phyloP scores from a whole-genome alignment of 2,329 filamentous ascomycete genomes.

The Acarospora socialis region DNA sequence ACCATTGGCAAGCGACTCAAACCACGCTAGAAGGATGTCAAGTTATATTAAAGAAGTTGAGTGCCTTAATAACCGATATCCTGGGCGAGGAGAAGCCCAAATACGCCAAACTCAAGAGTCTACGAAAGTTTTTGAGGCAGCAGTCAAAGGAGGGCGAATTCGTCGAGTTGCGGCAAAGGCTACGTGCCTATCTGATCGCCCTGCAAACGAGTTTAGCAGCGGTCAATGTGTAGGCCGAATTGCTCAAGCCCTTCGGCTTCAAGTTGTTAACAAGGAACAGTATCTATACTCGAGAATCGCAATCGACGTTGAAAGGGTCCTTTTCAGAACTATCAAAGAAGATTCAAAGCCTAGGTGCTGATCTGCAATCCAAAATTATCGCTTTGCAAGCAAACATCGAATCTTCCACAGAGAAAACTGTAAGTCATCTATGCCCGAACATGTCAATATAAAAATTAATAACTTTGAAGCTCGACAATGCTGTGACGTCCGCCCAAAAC shows the following conservation, averaged over 20 bases:
- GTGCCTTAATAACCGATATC: slow-evolving; percentile 1
- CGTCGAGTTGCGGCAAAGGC: background rate
- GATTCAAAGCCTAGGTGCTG: background rate
- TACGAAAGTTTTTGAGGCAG: slow-evolving; percentile 5
- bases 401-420: no score
- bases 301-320: background rate
- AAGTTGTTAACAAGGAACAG: no score
- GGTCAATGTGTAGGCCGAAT: slow-evolving; percentile 1
- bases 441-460: no score
- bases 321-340: background rate
- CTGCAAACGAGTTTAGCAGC: slow-evolving; percentile 2
- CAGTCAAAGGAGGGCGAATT: slow-evolving; percentile 6
- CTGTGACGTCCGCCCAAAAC: slow-evolving; percentile 1
- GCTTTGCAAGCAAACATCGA: no score
- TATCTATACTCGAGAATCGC: slow-evolving; percentile 1
- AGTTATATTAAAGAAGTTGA: slow-evolving; percentile 1
- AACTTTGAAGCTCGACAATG: no score
- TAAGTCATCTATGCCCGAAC: no score
- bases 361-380: background rate
- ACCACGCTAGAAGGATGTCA: slow-evolving; percentile 3
- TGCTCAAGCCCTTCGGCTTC: background rate
- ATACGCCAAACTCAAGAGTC: slow-evolving; percentile 2
- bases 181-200: background rate
- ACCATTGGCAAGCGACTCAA: slow-evolving; percentile 2
- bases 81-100: background rate